Percentiles rank a stretch among this genome's conserved stretches.
These are phyloP conservation scores for Barnettozyma siamensis DNA, from an alignment of 805 yeast genomes.

Conservation along the genomic window DNA sequence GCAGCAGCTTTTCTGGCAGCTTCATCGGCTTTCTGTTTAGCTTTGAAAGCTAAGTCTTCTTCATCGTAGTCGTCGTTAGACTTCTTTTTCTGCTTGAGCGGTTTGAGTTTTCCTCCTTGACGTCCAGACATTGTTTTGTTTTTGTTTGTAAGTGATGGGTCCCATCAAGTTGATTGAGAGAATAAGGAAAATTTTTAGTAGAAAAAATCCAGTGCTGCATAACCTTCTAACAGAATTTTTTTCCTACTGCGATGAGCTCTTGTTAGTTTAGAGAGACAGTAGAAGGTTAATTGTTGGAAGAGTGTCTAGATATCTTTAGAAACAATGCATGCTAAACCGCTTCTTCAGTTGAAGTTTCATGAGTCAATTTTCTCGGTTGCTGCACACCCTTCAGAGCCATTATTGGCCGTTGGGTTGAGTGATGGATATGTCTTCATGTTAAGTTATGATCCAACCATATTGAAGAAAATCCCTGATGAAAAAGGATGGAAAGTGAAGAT, in stretches of 20 bases:
- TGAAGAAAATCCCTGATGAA: conserved; percentile 17
- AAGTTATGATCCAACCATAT: conserved; percentile 44
- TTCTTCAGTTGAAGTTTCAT: conserved; percentile 32
- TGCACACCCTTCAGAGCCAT: conserved; percentile 69
- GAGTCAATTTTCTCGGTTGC: conserved; percentile 74
- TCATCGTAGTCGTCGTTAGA: conserved; percentile 71
- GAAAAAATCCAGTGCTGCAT: background rate
- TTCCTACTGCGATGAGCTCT: conserved; percentile 3
- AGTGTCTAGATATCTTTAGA: too few relatives aligned
- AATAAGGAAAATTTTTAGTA: background rate
- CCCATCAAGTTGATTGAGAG: too few relatives aligned
- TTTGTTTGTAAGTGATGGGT: background rate
- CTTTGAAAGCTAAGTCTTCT: conserved; percentile 85
- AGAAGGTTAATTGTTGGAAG: background rate
- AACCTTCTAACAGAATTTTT: background rate
- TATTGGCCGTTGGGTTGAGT: conserved; percentile 68
- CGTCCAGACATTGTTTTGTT: conserved; percentile 74
- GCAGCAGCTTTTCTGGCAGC: conserved; percentile 90
- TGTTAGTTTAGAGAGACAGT: too few relatives aligned
- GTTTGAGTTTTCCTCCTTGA: conserved; percentile 97
- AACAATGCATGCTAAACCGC: conserved; percentile 19
- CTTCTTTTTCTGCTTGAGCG: conserved; percentile 70
- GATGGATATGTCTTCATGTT: conserved; percentile 69
- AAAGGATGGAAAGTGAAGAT: conserved; percentile 23
- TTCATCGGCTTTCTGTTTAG: conserved; percentile 91